Evolutionary conservation across 331 rosid genomes (phyloP), one percentile per base, ranked within the genome.

Genomic region (Malus hybrid): DNA sequence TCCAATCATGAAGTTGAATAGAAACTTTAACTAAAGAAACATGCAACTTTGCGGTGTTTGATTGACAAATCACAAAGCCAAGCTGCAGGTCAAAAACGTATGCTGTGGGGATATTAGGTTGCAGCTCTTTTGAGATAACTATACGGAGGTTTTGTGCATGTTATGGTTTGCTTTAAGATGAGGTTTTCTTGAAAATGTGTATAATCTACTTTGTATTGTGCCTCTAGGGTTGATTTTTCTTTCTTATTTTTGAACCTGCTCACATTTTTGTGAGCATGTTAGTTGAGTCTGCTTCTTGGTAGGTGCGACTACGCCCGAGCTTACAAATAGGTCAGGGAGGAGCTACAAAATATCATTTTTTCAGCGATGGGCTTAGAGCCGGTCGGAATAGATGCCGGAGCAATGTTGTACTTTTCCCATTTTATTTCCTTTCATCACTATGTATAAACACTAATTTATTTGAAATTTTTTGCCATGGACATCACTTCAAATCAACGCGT

Each of bases 151-250:
- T 81, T 81, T 84, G 82, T 71, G 82, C 86, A 58, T 74, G 80
- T 83, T 75, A 69, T 72, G 81, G 78, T 70, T 60, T 75, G 44
- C 70, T 63, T 66, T 6, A 29, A 58, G 75, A 83, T 68, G 10
- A 63, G 65, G 67, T 71, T 61, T 70, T 28, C 82, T 77, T 75
- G 82, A 83, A 87, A 85, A 89, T 87, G 97, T 90, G 92, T 85
- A 95, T 92, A 92, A 78, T 81, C 68, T 60, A 65, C 74, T 58
- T 67, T n/a, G 16, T 67, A 22, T 79, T 66, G 79, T 79, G 86
- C 75, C 78, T 81, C 66, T 83, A 76, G 86, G 76, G 78, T 72
- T 78, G 77, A 53, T 77, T 73, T 76, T 20, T 52, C 44, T 63
- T 68, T 34, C 14, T 42, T 62, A 72, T 18, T 74, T 69, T 64